Evolutionary conservation across 2,329 filamentous ascomycete genomes (phyloP).

Genomic region (Paraphaeosphaeria minitans): DNA sequence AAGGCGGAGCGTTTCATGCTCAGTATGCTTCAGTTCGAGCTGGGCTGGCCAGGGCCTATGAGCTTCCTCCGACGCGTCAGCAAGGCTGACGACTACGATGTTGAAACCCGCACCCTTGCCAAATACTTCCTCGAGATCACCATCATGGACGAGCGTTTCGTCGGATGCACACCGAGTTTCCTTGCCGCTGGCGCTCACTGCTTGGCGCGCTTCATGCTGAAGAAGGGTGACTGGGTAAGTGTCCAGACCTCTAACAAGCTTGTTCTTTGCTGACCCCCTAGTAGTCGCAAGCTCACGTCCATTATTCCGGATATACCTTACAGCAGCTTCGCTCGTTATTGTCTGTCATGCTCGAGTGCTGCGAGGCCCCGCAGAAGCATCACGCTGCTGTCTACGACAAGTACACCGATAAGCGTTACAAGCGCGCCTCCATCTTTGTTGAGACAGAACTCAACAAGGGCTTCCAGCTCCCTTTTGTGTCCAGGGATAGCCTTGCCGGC

Average conservation of each 20-base stretch:
- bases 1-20: conserved; percentile 99
- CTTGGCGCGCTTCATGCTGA: conserved; percentile 83
- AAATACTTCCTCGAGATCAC: conserved; percentile 98
- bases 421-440: conserved; percentile 80
- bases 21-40: conserved; percentile 91
- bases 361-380: conserved; percentile 77
- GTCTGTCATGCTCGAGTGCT: conserved; percentile 83
- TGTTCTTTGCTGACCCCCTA: conserved; percentile 42
- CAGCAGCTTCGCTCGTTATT: conserved; percentile 79
- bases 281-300: conserved; percentile 79
- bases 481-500: conserved; percentile 42
- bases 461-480: conserved; percentile 56
- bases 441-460: conserved; percentile 71
- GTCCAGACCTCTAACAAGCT: not conserved
- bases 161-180: conserved; percentile 88
- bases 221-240: conserved; percentile 91
- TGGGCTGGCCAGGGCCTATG: conserved; percentile 99
- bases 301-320: conserved; percentile 94
- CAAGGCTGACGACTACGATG: conserved; percentile 97
- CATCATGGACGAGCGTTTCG: conserved; percentile 97
- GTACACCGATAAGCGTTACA: conserved; percentile 86
- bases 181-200: conserved; percentile 91
- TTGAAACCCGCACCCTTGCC: conserved; percentile 91
- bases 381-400: conserved; percentile 90
- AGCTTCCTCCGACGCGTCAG: conserved; percentile 95